phyloP scores from a whole-genome alignment of 345 rosid genomes.

The Aquilaria yunnanensis region DNA sequence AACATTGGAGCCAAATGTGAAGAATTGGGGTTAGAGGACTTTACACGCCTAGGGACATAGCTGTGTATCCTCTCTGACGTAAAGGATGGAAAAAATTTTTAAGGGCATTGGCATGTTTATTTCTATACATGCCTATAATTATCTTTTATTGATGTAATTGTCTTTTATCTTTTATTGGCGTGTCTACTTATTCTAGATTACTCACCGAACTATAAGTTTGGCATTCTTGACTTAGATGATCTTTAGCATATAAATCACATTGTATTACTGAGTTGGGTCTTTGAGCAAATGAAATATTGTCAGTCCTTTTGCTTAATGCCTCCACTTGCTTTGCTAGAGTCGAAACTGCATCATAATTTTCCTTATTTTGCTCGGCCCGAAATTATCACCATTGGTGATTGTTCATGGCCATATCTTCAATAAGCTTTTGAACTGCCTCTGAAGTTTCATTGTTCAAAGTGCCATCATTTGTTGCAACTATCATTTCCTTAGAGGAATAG shows the following conservation, averaged over 20 bases:
- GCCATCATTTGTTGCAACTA: not conserved
- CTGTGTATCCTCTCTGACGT: no score
- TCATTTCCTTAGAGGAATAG: not conserved
- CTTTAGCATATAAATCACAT: not conserved
- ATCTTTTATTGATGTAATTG: no score
- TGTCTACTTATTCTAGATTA: not conserved
- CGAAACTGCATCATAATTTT: no score
- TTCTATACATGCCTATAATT: no score
- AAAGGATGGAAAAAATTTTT: no score
- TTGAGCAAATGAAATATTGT: not conserved
- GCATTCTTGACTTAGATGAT: not conserved
- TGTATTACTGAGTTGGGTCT: not conserved
- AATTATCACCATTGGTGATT: not conserved
- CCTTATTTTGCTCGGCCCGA: not conserved
- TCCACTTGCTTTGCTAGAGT: not conserved
- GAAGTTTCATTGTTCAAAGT: not conserved
- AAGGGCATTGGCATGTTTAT: no score
- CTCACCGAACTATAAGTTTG: not conserved
- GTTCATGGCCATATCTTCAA: not conserved
- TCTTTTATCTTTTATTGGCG: no score
- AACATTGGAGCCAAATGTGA: no score
- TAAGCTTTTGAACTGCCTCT: not conserved
- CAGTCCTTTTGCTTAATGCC: not conserved
- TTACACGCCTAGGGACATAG: no score
- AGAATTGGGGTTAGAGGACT: no score